Evolutionary conservation across 805 yeast genomes (phyloP).

Genomic region (Saccharomycopsis javanensis): DNA sequence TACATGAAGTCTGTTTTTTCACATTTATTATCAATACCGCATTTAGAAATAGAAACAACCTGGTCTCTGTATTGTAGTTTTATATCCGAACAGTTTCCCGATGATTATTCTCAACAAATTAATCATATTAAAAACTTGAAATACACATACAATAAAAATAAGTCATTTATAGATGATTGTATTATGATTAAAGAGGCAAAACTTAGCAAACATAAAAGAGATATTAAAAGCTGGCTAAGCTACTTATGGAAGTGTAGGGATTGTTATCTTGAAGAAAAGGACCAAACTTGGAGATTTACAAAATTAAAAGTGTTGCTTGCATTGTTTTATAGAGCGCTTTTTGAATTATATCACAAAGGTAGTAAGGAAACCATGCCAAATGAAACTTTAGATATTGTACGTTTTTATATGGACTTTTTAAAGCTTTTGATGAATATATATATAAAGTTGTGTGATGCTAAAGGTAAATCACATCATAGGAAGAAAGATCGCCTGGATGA

Average conservation of each 20-base stretch:
- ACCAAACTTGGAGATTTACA: neutral
- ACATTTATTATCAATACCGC: conserved; percentile 32
- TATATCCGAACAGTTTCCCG: conserved; percentile 24
- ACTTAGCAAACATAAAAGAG: neutral
- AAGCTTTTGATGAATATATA: neutral
- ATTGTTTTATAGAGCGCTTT: neutral
- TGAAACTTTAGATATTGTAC: neutral
- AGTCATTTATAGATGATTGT: neutral
- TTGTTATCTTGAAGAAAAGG: neutral
- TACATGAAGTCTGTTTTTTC: neutral
- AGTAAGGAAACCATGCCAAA: neutral
- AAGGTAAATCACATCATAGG: neutral
- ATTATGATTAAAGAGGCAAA: neutral
- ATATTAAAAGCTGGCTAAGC: neutral
- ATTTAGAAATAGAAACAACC: conserved; percentile 32
- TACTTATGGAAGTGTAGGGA: neutral
- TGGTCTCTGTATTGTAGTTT: conserved; percentile 33
- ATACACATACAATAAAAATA: neutral
- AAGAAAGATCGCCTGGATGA: neutral
- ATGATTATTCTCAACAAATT: conserved; percentile 26
- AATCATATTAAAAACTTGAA: conserved; percentile 25
- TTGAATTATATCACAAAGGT: neutral
- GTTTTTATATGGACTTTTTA: neutral
- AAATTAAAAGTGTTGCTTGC: neutral
- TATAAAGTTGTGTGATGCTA: neutral